Conservation (phyloP, 805 yeast species). For the Pichia deserticola region DNA sequence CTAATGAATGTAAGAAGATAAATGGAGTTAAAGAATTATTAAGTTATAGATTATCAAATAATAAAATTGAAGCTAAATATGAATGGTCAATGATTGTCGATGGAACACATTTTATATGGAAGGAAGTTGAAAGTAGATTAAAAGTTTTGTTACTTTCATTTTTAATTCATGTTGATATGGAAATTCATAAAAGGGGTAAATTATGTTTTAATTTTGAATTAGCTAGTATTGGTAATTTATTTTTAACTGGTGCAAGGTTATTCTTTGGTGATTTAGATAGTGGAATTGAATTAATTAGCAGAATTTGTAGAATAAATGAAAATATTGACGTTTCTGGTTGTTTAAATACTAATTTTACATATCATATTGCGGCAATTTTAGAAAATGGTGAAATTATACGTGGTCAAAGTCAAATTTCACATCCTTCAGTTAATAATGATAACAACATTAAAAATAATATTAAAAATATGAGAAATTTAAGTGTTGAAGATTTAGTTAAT, state of each 20-base stretch:
- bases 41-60: slow-evolving; percentile 42
- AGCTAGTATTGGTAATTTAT: slow-evolving; percentile 81
- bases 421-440: slow-evolving; percentile 41
- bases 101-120: slow-evolving; percentile 71
- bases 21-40: slow-evolving; percentile 24
- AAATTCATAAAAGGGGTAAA: slow-evolving; percentile 59
- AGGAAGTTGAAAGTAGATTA: slow-evolving; percentile 45
- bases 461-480: too few species aligned
- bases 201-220: slow-evolving; percentile 63
- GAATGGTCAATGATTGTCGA: slow-evolving; percentile 80
- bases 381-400: slow-evolving; percentile 65
- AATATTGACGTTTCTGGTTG: slow-evolving; percentile 64
- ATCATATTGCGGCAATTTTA: slow-evolving; percentile 75
- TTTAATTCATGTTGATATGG: slow-evolving; percentile 71
- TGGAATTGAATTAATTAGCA: slow-evolving; percentile 67
- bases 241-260: slow-evolving; percentile 72
- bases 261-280: slow-evolving; percentile 81
- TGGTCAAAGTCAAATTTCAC: slow-evolving; percentile 92
- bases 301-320: slow-evolving; percentile 53
- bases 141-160: slow-evolving; percentile 73
- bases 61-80: slow-evolving; percentile 40
- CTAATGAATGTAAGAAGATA: slow-evolving; percentile 22
- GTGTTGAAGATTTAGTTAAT: slow-evolving; percentile 9
- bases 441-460: too few species aligned
- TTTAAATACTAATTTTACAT: slow-evolving; percentile 74